Conservation (phyloP, 1,139 yeast species). For the Lodderomyces parapsilosis region DNA sequence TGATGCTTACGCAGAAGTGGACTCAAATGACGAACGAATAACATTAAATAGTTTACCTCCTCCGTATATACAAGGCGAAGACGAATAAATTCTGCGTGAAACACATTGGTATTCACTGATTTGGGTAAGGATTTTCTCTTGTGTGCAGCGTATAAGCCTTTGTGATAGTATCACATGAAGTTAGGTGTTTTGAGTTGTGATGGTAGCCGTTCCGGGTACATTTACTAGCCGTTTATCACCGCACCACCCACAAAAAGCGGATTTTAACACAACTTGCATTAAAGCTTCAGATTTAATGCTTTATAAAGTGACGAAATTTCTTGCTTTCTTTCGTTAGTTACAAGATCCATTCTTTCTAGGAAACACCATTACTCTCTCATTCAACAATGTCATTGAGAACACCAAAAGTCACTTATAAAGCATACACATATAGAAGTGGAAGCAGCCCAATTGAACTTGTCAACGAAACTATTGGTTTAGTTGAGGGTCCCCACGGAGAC, state of each 20-base stretch:
- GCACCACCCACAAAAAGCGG: no score
- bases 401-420: constrained; percentile 7
- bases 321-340: no score
- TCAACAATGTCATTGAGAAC: neutral
- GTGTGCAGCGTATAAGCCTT: no score
- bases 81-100: neutral
- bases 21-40: constrained; percentile 39
- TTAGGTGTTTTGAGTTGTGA: no score
- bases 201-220: no score
- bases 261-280: no score
- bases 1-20: constrained; percentile 37
- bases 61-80: constrained; percentile 19
- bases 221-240: no score
- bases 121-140: no score
- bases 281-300: no score
- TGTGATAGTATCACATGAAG: no score
- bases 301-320: no score
- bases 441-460: constrained; percentile 15
- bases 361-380: neutral
- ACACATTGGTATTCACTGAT: no score
- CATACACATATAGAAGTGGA: constrained; percentile 17
- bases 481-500: constrained; percentile 25
- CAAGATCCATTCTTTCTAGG: neutral
- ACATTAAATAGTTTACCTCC: constrained; percentile 37
- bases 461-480: constrained; percentile 16